Evolutionary conservation across 768 basidiomycete genomes (phyloP), one percentile per base, ranked within the genome.

Genomic region (Suillus discolor): DNA sequence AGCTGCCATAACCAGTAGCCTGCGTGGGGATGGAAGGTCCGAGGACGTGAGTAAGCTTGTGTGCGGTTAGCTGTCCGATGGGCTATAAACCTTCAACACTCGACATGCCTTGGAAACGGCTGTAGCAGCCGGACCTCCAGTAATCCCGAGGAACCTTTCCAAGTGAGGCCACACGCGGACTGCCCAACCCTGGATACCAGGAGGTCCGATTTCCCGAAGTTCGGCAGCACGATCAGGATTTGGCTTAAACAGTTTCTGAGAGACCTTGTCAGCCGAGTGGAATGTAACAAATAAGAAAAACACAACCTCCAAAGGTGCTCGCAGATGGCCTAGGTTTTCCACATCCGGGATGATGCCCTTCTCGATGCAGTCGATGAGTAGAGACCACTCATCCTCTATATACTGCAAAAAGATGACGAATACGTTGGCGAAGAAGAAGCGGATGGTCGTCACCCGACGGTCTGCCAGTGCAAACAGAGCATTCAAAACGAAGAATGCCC

Each of bases 401-500:
- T n/a, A 45, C 9, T 55, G 60, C 20, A 67, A 28, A 49, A 67
- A 49, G 47, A 53, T 65, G 20, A 53, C 38, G 39, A 67, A 55
- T 8, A 39, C 53, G 9, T 53, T 62, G 23, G 41, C 42, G 25
- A 65, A 65, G 36, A 62, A 6, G n/a, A 36, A 41, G 12, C 44
- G 41, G 12, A 67, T 62, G 15, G 6, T 39, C 4, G 41, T 61
- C 67, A 67, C 53, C 7, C 45, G 18, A 12, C n/a, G 36, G 34
- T 65, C 65, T 28, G 54, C 61, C 16, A 65, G 38, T n/a, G 60
- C 53, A 54, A 68, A 68, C 1, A 68, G 38, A 11, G 61, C 66
- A 54, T 68, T 62, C n/a, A 66, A 61, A 13, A 66, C 2, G 34
- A 68, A 47, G 49, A 66, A 68, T 3, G 65, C 31, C 9, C 49